Conservation (phyloP, 2,329 filamentous ascomycete genomes). For the Sarocladium oryzae region DNA sequence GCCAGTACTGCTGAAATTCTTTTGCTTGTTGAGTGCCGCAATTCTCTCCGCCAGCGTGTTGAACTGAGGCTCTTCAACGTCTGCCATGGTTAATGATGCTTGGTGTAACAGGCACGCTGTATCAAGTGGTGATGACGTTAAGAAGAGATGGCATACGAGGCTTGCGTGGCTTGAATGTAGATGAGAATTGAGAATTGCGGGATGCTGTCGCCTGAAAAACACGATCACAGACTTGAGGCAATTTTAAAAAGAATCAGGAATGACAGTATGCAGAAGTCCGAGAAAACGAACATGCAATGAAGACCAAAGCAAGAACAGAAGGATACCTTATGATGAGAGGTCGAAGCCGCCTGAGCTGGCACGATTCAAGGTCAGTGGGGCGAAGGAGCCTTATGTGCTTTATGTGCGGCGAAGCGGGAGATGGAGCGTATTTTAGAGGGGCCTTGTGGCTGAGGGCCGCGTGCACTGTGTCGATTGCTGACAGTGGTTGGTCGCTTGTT, state of each 20-base stretch:
- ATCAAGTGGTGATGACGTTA: not conserved
- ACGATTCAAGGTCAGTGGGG: not conserved
- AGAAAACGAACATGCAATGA: not conserved
- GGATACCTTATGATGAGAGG: not conserved
- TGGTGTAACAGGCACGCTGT: not conserved
- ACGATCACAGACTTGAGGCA: not conserved
- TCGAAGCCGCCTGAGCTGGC: not conserved
- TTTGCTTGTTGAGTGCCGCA: conserved; percentile 56
- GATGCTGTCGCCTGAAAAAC: not conserved
- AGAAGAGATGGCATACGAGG: not conserved
- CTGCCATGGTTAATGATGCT: conserved; percentile 39
- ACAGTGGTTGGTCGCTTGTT: too few relatives aligned
- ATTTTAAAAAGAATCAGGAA: not conserved
- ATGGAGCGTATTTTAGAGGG: not conserved
- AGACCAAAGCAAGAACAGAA: not conserved
- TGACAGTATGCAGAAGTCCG: not conserved
- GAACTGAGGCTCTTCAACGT: conserved; percentile 56
- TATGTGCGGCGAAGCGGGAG: conserved; percentile 6
- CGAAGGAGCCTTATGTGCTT: too few relatives aligned
- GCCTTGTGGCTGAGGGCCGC: not conserved
- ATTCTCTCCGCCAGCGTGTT: conserved; percentile 56
- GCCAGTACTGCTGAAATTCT: conserved; percentile 41
- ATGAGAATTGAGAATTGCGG: not conserved
- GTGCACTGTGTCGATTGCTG: not conserved
- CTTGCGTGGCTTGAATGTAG: not conserved